A percentile compares a stretch with the other conserved stretches of the same genome.
Conservation (phyloP, 371 early-diverging fungal species). For the Apophysomyces sp. region DNA sequence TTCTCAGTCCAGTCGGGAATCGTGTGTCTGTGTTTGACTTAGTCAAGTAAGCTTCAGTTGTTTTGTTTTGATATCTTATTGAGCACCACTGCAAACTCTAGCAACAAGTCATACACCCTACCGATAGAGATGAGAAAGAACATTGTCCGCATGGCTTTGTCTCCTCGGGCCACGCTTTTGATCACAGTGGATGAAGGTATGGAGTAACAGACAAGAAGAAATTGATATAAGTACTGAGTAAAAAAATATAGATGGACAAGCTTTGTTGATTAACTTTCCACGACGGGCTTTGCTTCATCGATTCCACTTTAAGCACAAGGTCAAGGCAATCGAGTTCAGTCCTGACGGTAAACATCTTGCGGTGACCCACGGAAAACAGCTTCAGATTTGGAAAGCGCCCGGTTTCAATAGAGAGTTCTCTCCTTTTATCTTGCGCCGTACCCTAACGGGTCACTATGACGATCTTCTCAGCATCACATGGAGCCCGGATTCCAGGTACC, state of each 20-base stretch:
- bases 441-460: slow-evolving; percentile 87
- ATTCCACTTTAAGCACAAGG: slow-evolving; percentile 84
- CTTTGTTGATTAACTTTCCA: slow-evolving; percentile 82
- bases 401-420: slow-evolving; percentile 88
- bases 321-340: slow-evolving; percentile 79
- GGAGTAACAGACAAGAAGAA: neutral
- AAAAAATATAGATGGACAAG: slow-evolving; percentile 75
- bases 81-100: slow-evolving; percentile 19
- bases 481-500: slow-evolving; percentile 78
- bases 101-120: slow-evolving; percentile 89
- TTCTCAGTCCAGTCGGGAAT: slow-evolving; percentile 96
- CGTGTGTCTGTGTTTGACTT: slow-evolving; percentile 94
- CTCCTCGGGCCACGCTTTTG: slow-evolving; percentile 86
- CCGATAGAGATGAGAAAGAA: slow-evolving; percentile 92
- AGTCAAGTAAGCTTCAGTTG: slow-evolving; percentile 66
- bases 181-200: slow-evolving; percentile 90
- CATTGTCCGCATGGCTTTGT: slow-evolving; percentile 85
- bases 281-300: slow-evolving; percentile 82
- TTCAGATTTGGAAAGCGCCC: slow-evolving; percentile 95
- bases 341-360: slow-evolving; percentile 85
- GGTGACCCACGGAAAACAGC: slow-evolving; percentile 78
- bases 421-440: slow-evolving; percentile 83
- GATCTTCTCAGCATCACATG: slow-evolving; percentile 83
- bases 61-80: neutral
- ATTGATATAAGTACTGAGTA: neutral